A percentile compares a stretch with the other conserved stretches of the same genome.
These are phyloP conservation scores for Schizochytrium sp. DNA, from an alignment of 108 stramenopile genomes.

Conservation along the genomic window DNA sequence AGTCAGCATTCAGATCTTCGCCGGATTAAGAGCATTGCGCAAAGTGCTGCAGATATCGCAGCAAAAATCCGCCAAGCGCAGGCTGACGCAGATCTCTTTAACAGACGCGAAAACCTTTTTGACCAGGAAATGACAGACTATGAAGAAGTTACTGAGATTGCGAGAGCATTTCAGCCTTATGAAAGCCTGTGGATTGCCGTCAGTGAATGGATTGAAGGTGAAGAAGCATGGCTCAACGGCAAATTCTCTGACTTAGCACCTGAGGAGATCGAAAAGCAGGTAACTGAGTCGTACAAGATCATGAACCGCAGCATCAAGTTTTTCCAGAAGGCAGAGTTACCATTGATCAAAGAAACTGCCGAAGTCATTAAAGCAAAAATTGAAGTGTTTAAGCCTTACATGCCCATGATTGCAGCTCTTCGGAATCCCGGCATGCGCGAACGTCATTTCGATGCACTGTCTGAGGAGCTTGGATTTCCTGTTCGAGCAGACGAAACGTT, in stretches of 20 bases:
- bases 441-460: constrained; percentile 69
- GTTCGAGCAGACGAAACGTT: constrained; percentile 67
- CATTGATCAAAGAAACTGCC: constrained; percentile 72
- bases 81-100: constrained; percentile 71
- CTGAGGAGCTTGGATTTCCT: constrained; percentile 60
- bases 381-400: constrained; percentile 66
- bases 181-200: constrained; percentile 76
- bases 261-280: constrained; percentile 72
- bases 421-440: constrained; percentile 75
- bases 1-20: constrained; percentile 68
- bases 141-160: constrained; percentile 70
- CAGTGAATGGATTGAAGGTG: constrained; percentile 69
- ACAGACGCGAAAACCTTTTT: constrained; percentile 77
- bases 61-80: constrained; percentile 68
- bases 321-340: constrained; percentile 71
- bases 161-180: constrained; percentile 78
- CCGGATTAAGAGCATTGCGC: constrained; percentile 69
- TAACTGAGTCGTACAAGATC: constrained; percentile 67
- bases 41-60: constrained; percentile 66
- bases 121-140: constrained; percentile 77
- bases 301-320: constrained; percentile 73
- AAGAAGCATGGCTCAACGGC: constrained; percentile 69
- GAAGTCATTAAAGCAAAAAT: constrained; percentile 71
- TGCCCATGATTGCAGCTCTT: constrained; percentile 73
- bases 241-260: constrained; percentile 72